Percentiles rank a stretch among this genome's conserved stretches.
Conservation (phyloP, 768 basidiomycete species). For the Russula foetens region DNA sequence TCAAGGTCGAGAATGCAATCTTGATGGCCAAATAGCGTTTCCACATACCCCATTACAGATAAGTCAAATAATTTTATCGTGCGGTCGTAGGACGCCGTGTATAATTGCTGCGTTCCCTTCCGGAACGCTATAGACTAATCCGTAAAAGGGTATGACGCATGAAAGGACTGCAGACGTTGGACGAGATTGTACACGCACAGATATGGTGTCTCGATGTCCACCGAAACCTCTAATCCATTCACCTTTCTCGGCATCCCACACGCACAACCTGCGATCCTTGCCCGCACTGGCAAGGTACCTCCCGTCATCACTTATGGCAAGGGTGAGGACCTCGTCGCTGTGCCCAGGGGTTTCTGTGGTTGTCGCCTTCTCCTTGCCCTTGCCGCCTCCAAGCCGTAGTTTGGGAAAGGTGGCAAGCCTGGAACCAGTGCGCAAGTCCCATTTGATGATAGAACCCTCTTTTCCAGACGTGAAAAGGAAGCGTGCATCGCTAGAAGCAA, state of each 20-base stretch:
- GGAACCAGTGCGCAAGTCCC: conserved; percentile 63
- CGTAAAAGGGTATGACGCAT: not conserved
- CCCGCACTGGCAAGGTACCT: conserved; percentile 83
- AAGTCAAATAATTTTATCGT: conserved; percentile 84
- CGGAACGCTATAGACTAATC: conserved; percentile 63
- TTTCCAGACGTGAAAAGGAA: conserved; percentile 87
- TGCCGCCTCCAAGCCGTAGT: conserved; percentile 33
- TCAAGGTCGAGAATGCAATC: conserved; percentile 75
- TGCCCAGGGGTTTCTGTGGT: conserved; percentile 58
- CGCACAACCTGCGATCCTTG: conserved; percentile 68
- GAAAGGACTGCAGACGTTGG: conserved; percentile 36
- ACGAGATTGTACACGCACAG: conserved; percentile 39
- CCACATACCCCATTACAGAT: conserved; percentile 83
- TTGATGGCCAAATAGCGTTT: conserved; percentile 96
- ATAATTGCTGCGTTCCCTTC: conserved; percentile 66
- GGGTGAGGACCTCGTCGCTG: conserved; percentile 72
- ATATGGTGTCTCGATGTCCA: conserved; percentile 67
- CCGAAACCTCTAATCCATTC: conserved; percentile 75
- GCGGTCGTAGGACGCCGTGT: conserved; percentile 76
- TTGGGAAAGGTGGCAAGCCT: conserved; percentile 55
- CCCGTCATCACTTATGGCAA: conserved; percentile 83
- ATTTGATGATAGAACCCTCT: conserved; percentile 83
- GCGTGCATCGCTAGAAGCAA: conserved; percentile 61
- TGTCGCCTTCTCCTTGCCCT: conserved; percentile 50
- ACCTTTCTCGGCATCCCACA: conserved; percentile 76